These are phyloP conservation scores for Pseudogymnoascus sp. DNA, from an alignment of 2,329 filamentous ascomycete genomes.

Conservation along the genomic window DNA sequence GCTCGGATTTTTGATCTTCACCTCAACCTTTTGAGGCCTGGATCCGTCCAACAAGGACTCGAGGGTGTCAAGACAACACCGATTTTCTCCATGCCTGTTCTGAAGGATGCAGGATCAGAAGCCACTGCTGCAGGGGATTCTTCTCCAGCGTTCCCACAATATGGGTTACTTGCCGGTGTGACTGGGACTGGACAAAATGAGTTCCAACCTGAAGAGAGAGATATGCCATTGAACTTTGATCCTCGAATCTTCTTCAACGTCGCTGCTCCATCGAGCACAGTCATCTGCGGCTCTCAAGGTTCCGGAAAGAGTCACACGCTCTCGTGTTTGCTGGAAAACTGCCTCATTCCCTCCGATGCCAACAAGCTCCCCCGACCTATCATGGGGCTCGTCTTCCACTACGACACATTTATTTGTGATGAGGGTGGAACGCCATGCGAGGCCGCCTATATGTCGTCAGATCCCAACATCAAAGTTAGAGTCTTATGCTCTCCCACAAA, in stretches of 20 bases:
- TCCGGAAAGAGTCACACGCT: conserved; percentile 54
- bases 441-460: conserved; percentile 44
- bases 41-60: neutral
- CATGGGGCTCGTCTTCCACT: conserved; percentile 48
- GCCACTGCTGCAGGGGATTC: neutral
- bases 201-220: neutral
- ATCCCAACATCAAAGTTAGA: conserved; percentile 36
- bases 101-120: conserved; percentile 12
- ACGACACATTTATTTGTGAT: conserved; percentile 38
- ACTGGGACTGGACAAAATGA: conserved; percentile 9
- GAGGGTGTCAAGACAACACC: conserved; percentile 13
- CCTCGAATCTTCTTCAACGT: conserved; percentile 41
- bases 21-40: neutral
- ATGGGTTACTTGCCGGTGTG: conserved; percentile 21
- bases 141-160: conserved; percentile 17
- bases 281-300: conserved; percentile 56
- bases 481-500: conserved; percentile 46
- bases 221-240: conserved; percentile 13
- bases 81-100: conserved; percentile 19
- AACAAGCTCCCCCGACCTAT: conserved; percentile 40
- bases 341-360: conserved; percentile 30
- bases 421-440: conserved; percentile 36
- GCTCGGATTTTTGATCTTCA: neutral
- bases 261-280: conserved; percentile 47
- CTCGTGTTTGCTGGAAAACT: conserved; percentile 46